Percentiles rank a stretch among this genome's conserved stretches.
Evolutionary conservation across 441 rosid genomes (phyloP).

Genomic region (Viola pubescens): DNA sequence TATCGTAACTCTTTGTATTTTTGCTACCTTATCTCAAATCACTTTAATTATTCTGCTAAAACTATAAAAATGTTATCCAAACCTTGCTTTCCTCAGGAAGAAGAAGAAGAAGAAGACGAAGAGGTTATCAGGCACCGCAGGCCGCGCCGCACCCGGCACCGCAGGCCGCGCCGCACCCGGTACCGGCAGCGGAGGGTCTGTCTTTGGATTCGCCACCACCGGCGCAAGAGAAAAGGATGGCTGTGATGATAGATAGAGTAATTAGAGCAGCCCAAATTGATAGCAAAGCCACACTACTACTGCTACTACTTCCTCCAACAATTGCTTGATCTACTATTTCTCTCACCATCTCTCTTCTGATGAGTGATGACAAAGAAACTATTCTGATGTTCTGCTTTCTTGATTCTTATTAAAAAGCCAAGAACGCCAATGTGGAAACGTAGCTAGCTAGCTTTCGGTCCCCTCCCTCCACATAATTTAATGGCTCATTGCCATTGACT

Average conservation of each 20-base stretch:
- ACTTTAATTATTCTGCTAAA: not conserved
- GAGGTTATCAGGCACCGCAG: constrained; percentile 37
- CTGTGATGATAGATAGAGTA: constrained; percentile 24
- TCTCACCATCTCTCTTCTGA: constrained; percentile 21
- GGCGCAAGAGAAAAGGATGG: constrained; percentile 41
- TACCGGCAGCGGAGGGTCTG: constrained; percentile 29
- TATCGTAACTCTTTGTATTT: not conserved
- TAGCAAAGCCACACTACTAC: constrained; percentile 13
- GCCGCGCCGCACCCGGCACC: constrained; percentile 41
- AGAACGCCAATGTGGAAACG: too few species aligned
- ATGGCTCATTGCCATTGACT: too few species aligned
- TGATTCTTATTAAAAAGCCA: too few species aligned
- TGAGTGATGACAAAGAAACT: too few species aligned
- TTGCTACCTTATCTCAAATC: not conserved
- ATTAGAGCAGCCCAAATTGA: constrained; percentile 33
- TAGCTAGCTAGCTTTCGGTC: too few species aligned
- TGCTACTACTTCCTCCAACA: not conserved
- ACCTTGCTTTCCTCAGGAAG: not conserved
- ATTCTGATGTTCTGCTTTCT: too few species aligned
- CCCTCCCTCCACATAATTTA: too few species aligned
- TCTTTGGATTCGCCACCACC: constrained; percentile 38
- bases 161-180: constrained; percentile 26
- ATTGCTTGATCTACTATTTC: constrained; percentile 17
- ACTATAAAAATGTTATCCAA: not conserved
- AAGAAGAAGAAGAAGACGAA: not conserved